Conservation (phyloP, 768 basidiomycete genomes). For the Hemileccinum rubropunctum region DNA sequence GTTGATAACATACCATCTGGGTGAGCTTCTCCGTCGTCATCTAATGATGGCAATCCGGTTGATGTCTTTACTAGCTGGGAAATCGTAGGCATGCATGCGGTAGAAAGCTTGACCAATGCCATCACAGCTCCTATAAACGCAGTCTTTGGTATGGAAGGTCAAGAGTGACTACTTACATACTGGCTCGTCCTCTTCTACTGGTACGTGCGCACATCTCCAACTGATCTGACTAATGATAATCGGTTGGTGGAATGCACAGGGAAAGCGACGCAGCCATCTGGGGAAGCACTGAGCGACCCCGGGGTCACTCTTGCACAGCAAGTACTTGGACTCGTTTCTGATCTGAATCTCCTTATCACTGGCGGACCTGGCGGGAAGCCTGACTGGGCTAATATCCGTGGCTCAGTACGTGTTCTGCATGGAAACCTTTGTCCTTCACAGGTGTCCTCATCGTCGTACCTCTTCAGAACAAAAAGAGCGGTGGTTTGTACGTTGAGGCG, state of each 20-base stretch:
- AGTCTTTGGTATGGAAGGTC: constrained; percentile 6
- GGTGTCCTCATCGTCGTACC: background rate
- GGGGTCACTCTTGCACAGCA: constrained; percentile 6
- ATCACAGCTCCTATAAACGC: constrained; percentile 14
- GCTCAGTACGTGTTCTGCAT: constrained; percentile 2
- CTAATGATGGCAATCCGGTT: background rate
- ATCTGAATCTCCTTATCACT: constrained; percentile 9
- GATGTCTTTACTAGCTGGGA: constrained; percentile 7
- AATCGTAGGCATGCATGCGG: constrained; percentile 14
- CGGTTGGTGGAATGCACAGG: background rate
- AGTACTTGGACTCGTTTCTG: constrained; percentile 7
- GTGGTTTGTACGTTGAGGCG: constrained; percentile 15
- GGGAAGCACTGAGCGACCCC: constrained; percentile 12
- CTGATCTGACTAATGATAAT: background rate
- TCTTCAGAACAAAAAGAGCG: constrained; percentile 8
- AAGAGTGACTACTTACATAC: constrained; percentile 11
- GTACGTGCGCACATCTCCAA: background rate
- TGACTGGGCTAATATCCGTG: constrained; percentile 16
- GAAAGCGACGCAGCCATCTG: constrained; percentile 9
- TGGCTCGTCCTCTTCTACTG: background rate
- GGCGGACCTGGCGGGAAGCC: constrained; percentile 12
- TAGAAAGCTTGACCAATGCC: constrained; percentile 12
- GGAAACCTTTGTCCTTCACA: background rate
- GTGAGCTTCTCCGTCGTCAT: background rate
- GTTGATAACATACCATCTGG: constrained; percentile 15